Evolutionary conservation across 257 asterid species (phyloP).

Genomic region (Rauvolfia tetraphylla): DNA sequence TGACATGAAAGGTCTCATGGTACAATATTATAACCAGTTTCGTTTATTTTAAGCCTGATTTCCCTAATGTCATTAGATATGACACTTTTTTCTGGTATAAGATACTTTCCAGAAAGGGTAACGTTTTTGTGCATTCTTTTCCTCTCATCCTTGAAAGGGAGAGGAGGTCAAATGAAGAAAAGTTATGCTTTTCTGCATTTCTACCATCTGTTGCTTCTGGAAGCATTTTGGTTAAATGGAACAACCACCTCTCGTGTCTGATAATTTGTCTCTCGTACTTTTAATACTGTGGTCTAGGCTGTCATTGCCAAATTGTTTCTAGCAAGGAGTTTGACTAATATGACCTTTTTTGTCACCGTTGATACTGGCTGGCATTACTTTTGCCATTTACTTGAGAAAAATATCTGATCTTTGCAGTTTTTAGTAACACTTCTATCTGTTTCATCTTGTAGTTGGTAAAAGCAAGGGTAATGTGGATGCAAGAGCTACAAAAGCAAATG

Average conservation of each 20-base stretch:
- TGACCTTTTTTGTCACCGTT: not conserved
- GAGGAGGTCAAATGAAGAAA: not conserved
- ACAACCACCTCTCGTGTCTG: not conserved
- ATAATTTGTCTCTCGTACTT: not conserved
- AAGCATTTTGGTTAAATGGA: not conserved
- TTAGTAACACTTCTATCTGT: not conserved
- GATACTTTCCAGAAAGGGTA: not conserved
- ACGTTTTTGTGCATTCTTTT: not conserved
- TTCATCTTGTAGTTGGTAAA: slow-evolving; percentile 50
- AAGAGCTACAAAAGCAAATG: slow-evolving; percentile 78
- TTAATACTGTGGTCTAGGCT: not conserved
- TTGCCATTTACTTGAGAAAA: not conserved
- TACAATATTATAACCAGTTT: not conserved
- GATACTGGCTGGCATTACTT: not conserved
- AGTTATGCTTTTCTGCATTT: not conserved
- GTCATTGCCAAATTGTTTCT: slow-evolving; percentile 1
- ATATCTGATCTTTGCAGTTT: not conserved
- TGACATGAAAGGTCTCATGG: not conserved
- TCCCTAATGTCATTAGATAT: not conserved
- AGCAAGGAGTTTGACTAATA: not conserved
- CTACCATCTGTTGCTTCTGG: not conserved
- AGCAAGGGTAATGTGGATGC: slow-evolving; percentile 91
- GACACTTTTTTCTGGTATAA: not conserved
- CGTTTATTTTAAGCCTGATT: not conserved
- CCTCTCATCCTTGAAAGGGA: not conserved